phyloP scores from a whole-genome alignment of 192 early-diverging fungal genomes.

The Jimgerdemannia lactiflua region DNA sequence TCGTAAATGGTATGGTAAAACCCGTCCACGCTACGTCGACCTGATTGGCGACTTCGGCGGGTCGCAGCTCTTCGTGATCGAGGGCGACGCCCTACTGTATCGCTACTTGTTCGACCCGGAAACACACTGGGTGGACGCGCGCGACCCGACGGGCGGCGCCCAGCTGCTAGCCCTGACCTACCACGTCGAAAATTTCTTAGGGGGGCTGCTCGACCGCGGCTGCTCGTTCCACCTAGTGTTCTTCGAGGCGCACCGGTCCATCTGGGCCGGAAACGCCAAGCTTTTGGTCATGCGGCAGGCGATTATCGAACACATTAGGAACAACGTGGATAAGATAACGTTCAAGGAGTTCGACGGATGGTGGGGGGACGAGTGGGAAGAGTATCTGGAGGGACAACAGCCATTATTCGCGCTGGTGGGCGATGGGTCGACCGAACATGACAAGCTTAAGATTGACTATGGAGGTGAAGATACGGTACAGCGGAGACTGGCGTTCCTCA shows the following conservation, averaged over 20 bases:
- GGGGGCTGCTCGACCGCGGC: constrained; percentile 17
- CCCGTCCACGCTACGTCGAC: constrained; percentile 19
- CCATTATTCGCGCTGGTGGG: constrained; percentile 16
- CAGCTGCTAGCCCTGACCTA: constrained; percentile 24
- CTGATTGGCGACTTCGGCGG: constrained; percentile 42
- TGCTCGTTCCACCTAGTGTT: constrained; percentile 32
- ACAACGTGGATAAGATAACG: constrained; percentile 8
- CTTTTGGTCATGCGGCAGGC: constrained; percentile 8
- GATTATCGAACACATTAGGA: constrained; percentile 10
- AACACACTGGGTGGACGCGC: constrained; percentile 5
- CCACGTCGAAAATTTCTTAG: constrained; percentile 24
- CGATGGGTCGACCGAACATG: constrained; percentile 23
- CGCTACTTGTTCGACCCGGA: constrained; percentile 10
- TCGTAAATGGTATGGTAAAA: constrained; percentile 5
- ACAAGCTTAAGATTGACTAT: not conserved
- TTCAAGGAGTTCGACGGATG: constrained; percentile 17
- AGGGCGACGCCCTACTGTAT: constrained; percentile 32
- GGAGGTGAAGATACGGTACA: not conserved
- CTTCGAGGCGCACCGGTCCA: constrained; percentile 25
- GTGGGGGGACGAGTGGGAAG: constrained; percentile 9
- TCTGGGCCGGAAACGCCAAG: constrained; percentile 19
- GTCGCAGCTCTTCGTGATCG: constrained; percentile 35
- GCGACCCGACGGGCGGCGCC: constrained; percentile 7
- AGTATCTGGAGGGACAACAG: constrained; percentile 10
- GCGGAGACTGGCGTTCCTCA: not conserved